A percentile compares a stretch with the other conserved stretches of the same genome.
Conservation (phyloP, 345 rosid genomes). For the Moricandia moricandioides region DNA sequence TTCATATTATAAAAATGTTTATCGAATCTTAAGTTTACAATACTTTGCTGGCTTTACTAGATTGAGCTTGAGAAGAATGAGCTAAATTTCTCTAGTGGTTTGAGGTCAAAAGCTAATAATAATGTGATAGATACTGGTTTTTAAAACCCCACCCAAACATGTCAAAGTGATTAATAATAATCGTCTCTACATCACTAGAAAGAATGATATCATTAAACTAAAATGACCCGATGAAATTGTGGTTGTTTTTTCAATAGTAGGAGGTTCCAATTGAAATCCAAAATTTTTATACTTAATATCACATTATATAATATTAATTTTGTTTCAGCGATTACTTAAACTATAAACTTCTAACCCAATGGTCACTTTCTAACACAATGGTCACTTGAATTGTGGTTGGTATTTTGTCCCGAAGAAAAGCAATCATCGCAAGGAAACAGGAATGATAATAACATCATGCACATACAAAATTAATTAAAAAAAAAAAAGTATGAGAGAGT, state of each 20-base stretch:
- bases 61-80: background rate
- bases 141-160: slow-evolving; percentile 4
- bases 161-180: background rate
- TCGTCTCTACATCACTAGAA: background rate
- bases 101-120: background rate
- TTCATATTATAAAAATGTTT: background rate
- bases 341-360: no score
- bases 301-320: no score
- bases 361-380: no score
- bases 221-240: background rate
- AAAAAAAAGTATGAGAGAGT: background rate
- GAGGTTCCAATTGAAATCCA: no score
- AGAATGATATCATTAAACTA: background rate
- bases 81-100: background rate
- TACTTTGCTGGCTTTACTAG: background rate
- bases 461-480: background rate
- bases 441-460: background rate
- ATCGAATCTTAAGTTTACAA: background rate
- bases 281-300: no score
- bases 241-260: no score
- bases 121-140: background rate
- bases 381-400: background rate
- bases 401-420: background rate
- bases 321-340: no score
- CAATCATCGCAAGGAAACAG: background rate